Percentiles rank a stretch among this genome's conserved stretches.
These are phyloP conservation scores for Phialophora expanda DNA, from an alignment of 2,329 filamentous ascomycete genomes.

Conservation along the genomic window DNA sequence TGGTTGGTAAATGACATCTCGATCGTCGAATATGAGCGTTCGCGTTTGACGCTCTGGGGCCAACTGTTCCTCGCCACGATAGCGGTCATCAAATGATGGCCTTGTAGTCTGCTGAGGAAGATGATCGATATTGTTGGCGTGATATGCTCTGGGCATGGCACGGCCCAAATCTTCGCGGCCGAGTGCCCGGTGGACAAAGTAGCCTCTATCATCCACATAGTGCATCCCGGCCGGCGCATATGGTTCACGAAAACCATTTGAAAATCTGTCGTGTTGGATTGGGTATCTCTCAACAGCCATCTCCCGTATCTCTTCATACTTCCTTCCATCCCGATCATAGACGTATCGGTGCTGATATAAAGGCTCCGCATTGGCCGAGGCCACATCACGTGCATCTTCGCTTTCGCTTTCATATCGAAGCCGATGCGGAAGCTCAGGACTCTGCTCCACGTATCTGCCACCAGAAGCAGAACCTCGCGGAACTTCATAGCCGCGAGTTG, in stretches of 20 bases:
- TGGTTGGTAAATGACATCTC: constrained; percentile 21
- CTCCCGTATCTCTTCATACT: constrained; percentile 12
- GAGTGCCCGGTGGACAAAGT: neutral
- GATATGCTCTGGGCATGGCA: constrained; percentile 2
- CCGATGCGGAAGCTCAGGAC: constrained; percentile 8
- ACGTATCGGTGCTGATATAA: constrained; percentile 17
- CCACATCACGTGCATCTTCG: neutral
- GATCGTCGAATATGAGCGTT: constrained; percentile 8
- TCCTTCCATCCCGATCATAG: constrained; percentile 11
- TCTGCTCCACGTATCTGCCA: constrained; percentile 12
- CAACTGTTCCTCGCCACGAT: constrained; percentile 3
- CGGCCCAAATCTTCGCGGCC: constrained; percentile 8
- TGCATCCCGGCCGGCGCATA: neutral
- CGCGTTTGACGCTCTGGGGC: constrained; percentile 7
- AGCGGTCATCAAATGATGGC: constrained; percentile 7
- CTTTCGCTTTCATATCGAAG: constrained; percentile 7
- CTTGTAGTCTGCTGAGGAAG: neutral
- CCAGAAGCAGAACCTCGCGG: neutral
- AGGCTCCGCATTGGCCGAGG: neutral
- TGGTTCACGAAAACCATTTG: neutral
- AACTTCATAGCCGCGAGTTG: neutral
- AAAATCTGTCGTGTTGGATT: neutral
- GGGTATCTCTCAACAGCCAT: constrained; percentile 5
- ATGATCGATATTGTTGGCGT: neutral
- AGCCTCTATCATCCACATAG: constrained; percentile 6